Evolutionary conservation across 1,284 basidiomycete genomes (phyloP).

Genomic region (Marasmius oreades): DNA sequence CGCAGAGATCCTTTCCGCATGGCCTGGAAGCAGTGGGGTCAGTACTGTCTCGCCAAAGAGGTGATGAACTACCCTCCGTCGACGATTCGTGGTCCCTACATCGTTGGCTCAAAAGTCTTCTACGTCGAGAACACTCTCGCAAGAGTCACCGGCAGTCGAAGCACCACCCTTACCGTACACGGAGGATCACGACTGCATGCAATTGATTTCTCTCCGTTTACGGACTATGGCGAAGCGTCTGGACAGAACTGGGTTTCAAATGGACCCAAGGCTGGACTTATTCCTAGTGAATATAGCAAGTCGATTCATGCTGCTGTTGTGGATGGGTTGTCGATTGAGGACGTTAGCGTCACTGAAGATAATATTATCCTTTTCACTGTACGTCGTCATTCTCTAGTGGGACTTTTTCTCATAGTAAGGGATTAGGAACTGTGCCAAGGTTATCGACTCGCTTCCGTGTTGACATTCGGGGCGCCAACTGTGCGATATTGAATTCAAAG

Average conservation of each 20-base stretch:
- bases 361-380: slow-evolving; percentile 45
- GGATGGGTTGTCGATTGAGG: slow-evolving; percentile 34
- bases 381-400: slow-evolving; percentile 14
- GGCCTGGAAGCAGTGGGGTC: slow-evolving; percentile 43
- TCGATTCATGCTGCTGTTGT: slow-evolving; percentile 36
- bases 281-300: slow-evolving; percentile 36
- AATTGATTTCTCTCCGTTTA: slow-evolving; percentile 40
- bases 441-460: slow-evolving; percentile 36
- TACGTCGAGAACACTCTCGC: slow-evolving; percentile 34
- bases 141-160: slow-evolving; percentile 11
- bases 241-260: slow-evolving; percentile 34
- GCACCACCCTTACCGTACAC: slow-evolving; percentile 17
- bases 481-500: too few relatives aligned
- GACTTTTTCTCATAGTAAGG: slow-evolving; percentile 5
- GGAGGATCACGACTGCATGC: slow-evolving; percentile 30
- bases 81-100: slow-evolving; percentile 29
- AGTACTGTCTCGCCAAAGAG: slow-evolving; percentile 41
- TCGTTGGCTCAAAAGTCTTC: slow-evolving; percentile 40
- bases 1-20: slow-evolving; percentile 35
- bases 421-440: slow-evolving; percentile 35
- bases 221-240: slow-evolving; percentile 26
- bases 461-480: slow-evolving; percentile 36
- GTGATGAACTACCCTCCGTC: slow-evolving; percentile 24
- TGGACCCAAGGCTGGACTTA: slow-evolving; percentile 34
- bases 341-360: slow-evolving; percentile 42